These are phyloP conservation scores for Metschnikowia noctiluminum DNA, from an alignment of 805 yeast genomes.

Conservation along the genomic window DNA sequence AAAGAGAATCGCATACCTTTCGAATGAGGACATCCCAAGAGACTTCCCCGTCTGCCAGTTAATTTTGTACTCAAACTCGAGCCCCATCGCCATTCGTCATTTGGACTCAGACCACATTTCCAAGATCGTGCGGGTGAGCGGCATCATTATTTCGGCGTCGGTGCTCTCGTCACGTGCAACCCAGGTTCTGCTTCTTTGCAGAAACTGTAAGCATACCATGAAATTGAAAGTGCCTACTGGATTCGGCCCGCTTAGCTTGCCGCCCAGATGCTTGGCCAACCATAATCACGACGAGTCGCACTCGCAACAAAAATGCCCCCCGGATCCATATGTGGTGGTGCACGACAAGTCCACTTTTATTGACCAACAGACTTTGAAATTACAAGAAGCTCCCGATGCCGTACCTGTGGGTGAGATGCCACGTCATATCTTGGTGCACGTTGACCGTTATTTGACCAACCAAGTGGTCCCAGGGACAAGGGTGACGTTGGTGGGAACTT, in stretches of 20 bases:
- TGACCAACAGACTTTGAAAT: constrained; percentile 89
- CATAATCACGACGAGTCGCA: constrained; percentile 41
- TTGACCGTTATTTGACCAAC: constrained; percentile 87
- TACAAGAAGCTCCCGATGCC: constrained; percentile 97
- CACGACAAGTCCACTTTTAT: constrained; percentile 93
- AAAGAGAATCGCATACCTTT: constrained; percentile 56
- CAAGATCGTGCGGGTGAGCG: constrained; percentile 85
- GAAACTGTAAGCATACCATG: constrained; percentile 80
- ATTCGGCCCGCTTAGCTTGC: constrained; percentile 67
- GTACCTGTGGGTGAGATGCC: constrained; percentile 99
- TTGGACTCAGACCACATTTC: constrained; percentile 85
- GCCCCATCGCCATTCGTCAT: constrained; percentile 70
- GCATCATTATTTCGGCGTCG: constrained; percentile 89
- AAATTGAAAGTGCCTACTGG: constrained; percentile 60
- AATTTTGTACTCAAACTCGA: constrained; percentile 68
- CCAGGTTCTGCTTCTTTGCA: constrained; percentile 76
- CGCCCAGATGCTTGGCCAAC: constrained; percentile 56
- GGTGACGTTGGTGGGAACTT: constrained; percentile 88
- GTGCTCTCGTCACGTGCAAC: constrained; percentile 88
- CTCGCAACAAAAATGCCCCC: constrained; percentile 66
- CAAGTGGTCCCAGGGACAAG: constrained; percentile 92
- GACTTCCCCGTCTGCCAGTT: constrained; percentile 82
- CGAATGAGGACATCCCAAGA: constrained; percentile 48
- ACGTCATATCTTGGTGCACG: constrained; percentile 80
- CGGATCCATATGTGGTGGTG: constrained; percentile 87